These are phyloP conservation scores for Blastobotrys chiropterorum DNA, from an alignment of 805 yeast genomes.

Conservation along the genomic window DNA sequence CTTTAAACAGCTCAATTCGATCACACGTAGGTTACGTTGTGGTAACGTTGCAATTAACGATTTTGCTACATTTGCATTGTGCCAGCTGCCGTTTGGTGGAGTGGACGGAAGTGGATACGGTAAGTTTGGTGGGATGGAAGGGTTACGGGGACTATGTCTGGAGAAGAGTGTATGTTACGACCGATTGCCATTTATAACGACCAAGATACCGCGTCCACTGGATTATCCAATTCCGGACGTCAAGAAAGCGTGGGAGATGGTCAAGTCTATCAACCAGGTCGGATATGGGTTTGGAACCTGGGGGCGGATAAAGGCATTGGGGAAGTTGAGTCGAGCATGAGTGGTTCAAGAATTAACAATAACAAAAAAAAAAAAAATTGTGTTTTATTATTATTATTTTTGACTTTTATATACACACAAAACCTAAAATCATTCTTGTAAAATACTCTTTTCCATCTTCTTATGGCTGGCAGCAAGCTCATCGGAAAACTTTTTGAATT, in stretches of 20 bases:
- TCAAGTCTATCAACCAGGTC: slow-evolving; percentile 70
- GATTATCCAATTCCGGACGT: slow-evolving; percentile 87
- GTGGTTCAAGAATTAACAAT: no score
- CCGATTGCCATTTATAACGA: slow-evolving; percentile 59
- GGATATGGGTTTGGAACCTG: slow-evolving; percentile 67
- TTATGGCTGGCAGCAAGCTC: slow-evolving; percentile 53
- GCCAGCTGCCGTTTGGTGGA: slow-evolving; percentile 98
- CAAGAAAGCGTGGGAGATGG: slow-evolving; percentile 83
- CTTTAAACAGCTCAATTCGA: slow-evolving; percentile 49
- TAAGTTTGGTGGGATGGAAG: slow-evolving; percentile 97
- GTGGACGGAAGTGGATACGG: slow-evolving; percentile 91
- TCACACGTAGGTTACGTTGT: slow-evolving; percentile 59
- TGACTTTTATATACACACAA: not conserved
- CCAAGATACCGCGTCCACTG: slow-evolving; percentile 82
- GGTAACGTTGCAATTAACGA: slow-evolving; percentile 98
- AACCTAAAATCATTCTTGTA: not conserved
- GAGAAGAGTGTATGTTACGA: slow-evolving; percentile 87
- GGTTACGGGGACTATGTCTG: slow-evolving; percentile 80
- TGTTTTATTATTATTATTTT: not conserved
- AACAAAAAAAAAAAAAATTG: not conserved
- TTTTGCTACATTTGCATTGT: slow-evolving; percentile 92
- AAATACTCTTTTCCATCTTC: slow-evolving; percentile 39
- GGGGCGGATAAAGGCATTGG: slow-evolving; percentile 35
- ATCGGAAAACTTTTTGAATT: slow-evolving; percentile 58
- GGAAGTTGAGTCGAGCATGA: slow-evolving; percentile 3